These are phyloP conservation scores for Picea sitchensis DNA, from an alignment of 75 land plant species.

Conservation along the genomic window DNA sequence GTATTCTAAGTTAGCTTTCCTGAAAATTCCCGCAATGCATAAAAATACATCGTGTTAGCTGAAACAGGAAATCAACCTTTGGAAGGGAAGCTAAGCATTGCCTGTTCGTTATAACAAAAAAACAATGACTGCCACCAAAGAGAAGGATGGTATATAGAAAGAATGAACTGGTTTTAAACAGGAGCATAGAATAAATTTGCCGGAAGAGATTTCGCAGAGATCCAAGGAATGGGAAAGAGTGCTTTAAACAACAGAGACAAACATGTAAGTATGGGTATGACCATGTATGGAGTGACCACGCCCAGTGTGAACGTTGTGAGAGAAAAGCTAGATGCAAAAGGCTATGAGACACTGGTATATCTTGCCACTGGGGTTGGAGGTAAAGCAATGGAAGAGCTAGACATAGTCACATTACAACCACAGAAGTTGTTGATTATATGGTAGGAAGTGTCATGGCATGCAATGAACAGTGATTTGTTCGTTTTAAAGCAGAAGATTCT, in stretches of 20 bases:
- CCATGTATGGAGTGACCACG: constrained; percentile 99
- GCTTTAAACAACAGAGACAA: neutral
- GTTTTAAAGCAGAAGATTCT: constrained; percentile 69
- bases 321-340: constrained; percentile 62
- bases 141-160: too few species aligned
- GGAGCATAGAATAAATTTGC: too few species aligned
- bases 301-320: constrained; percentile 82
- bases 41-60: too few species aligned
- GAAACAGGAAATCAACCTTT: too few species aligned
- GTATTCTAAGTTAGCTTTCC: too few species aligned
- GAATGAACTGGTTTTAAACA: too few species aligned
- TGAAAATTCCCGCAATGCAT: too few species aligned
- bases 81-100: too few species aligned
- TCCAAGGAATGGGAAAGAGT: neutral
- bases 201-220: too few species aligned
- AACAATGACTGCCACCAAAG: too few species aligned
- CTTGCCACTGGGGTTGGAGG: constrained; percentile 98
- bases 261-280: constrained; percentile 68
- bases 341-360: constrained; percentile 87
- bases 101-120: too few species aligned
- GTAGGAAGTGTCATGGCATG: constrained; percentile 98
- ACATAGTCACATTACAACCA: constrained; percentile 91
- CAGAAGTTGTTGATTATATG: constrained; percentile 90
- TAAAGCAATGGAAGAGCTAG: constrained; percentile 88
- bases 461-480: constrained; percentile 70